These are phyloP conservation scores for Nicotiana attenuata DNA, from an alignment of 257 asterid genomes.

Conservation along the genomic window DNA sequence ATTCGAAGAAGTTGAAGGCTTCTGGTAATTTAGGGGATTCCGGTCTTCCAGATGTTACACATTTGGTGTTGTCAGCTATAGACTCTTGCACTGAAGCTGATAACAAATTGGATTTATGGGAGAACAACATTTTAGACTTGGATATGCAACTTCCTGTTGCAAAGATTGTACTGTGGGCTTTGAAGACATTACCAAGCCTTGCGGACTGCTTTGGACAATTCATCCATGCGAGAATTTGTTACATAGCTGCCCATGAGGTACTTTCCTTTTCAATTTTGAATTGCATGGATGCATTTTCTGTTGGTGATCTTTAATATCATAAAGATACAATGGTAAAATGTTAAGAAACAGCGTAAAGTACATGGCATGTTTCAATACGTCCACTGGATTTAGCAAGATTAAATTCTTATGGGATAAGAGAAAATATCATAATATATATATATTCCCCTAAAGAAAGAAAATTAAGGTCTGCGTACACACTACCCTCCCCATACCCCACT, in stretches of 20 bases:
- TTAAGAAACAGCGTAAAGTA: not conserved
- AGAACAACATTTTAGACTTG: slow-evolving; percentile 32
- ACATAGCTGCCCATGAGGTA: slow-evolving; percentile 43
- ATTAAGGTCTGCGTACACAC: too few species aligned
- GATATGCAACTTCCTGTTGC: slow-evolving; percentile 58
- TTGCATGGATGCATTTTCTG: not conserved
- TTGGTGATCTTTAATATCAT: slow-evolving; percentile 1
- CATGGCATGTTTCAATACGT: not conserved
- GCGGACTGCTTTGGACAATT: slow-evolving; percentile 74
- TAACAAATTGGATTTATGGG: slow-evolving; percentile 48
- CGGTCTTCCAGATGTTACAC: slow-evolving; percentile 63
- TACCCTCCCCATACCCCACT: too few species aligned
- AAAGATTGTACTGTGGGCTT: slow-evolving; percentile 63
- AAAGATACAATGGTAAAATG: not conserved
- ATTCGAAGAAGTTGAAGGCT: slow-evolving; percentile 38
- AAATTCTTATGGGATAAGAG: not conserved
- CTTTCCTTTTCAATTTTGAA: not conserved
- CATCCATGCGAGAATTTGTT: slow-evolving; percentile 54
- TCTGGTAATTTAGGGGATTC: slow-evolving; percentile 22
- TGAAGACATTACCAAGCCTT: slow-evolving; percentile 67
- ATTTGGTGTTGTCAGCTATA: slow-evolving; percentile 60
- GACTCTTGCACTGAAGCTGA: slow-evolving; percentile 48
- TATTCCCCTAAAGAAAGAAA: not conserved
- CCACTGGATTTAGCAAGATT: not conserved
- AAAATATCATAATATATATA: not conserved